Evolutionary conservation across 805 yeast species (phyloP), one percentile per base, ranked within the genome.

Genomic region (Grigorovia yakushimaensis): DNA sequence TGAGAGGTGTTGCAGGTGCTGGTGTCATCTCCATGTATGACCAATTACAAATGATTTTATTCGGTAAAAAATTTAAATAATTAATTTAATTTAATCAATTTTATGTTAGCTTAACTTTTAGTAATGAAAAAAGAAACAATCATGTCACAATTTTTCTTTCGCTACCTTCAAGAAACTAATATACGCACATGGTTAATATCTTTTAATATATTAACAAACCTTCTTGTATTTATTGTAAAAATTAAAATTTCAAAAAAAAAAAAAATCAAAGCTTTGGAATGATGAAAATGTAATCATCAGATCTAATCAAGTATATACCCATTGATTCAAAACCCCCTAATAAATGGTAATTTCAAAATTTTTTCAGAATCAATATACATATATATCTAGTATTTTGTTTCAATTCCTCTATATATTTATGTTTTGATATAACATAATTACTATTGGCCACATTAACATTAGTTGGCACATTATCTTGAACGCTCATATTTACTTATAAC

Each of bases 1-100:
- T 88, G 75, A 88, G 97, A 84, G 96, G 96, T 87, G 96, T 88
- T 71, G 97, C 97, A 74, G 95, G 95, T 82, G 97, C 97, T 71
- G 96, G 96, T 86, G 97, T 89, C 67, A 87, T 88, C 74, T 88
- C 97, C 78, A 68, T 89, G 81, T 88, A 89, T 80, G 97, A 89
- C 75, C 95, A 88, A 79, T 78, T 88, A 73, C 96, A 88, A 79
- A 74, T 88, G 76, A 82, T 89, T 81, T 51, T 89, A 65, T 88
- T 88, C 75, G 97, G 97, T 76, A 88, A 88, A 86, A 87, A 88
- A 77, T 88, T 87, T 82, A 74, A 82, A 77, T 78, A 74, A 70
- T 46, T 27, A 15, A 5, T 5, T 15, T 7, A 27, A 10, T 27
- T 27, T 27, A 15, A 27, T 27, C 13, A 7, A 27, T 10, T 10